phyloP scores from a whole-genome alignment of 1,139 yeast genomes.

The Hansenula lynferdii region DNA sequence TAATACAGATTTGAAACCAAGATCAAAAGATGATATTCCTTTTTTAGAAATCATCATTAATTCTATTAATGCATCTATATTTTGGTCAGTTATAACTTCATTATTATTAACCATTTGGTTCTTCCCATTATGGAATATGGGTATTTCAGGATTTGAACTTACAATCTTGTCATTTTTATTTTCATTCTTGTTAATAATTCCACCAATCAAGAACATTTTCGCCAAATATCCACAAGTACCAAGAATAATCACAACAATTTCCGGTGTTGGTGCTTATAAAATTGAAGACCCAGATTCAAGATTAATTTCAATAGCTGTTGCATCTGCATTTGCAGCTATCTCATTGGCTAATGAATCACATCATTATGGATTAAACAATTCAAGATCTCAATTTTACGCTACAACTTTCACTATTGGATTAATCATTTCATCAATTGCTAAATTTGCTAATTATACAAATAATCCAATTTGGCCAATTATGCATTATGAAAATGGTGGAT shows the following conservation, averaged over 20 bases:
- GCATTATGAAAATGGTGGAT: constrained; percentile 84
- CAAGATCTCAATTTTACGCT: constrained; percentile 32
- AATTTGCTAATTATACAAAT: constrained; percentile 74
- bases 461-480: constrained; percentile 97
- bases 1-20: constrained; percentile 12
- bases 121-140: constrained; percentile 98
- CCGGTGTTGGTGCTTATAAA: constrained; percentile 75
- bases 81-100: constrained; percentile 82
- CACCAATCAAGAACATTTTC: constrained; percentile 43
- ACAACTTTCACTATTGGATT: constrained; percentile 70
- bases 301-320: constrained; percentile 60
- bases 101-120: constrained; percentile 89
- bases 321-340: constrained; percentile 58
- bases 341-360: constrained; percentile 59
- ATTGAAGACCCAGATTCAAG: constrained; percentile 65
- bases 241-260: constrained; percentile 50
- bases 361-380: constrained; percentile 31
- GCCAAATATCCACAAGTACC: constrained; percentile 43
- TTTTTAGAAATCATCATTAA: constrained; percentile 41
- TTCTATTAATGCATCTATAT: constrained; percentile 57
- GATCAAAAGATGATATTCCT: constrained; percentile 24
- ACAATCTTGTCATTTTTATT: constrained; percentile 54
- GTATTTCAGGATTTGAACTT: constrained; percentile 91
- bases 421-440: constrained; percentile 65
- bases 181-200: constrained; percentile 52